These are phyloP conservation scores for Ophiostoma angusticollis DNA, from an alignment of 2,329 filamentous ascomycete species.

Conservation along the genomic window DNA sequence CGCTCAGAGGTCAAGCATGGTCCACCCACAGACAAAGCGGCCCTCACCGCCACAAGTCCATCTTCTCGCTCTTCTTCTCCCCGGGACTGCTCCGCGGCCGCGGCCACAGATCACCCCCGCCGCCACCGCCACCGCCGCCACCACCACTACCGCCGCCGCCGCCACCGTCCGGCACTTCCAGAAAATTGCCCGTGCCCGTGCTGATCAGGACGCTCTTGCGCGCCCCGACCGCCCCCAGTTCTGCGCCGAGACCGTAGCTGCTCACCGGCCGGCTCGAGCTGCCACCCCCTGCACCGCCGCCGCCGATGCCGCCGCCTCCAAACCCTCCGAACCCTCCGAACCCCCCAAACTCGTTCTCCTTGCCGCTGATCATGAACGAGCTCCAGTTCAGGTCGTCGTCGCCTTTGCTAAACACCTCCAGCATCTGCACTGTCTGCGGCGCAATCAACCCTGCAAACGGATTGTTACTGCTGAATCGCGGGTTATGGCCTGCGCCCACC, in stretches of 20 bases:
- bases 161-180: slow-evolving; percentile 33
- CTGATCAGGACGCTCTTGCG: slow-evolving; percentile 42
- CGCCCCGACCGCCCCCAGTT: slow-evolving; percentile 39
- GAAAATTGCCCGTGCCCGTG: slow-evolving; percentile 37
- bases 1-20: no score
- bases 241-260: slow-evolving; percentile 44
- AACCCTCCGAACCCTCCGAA: background rate
- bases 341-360: slow-evolving; percentile 12
- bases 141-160: slow-evolving; percentile 13
- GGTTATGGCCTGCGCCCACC: slow-evolving; percentile 17
- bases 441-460: slow-evolving; percentile 34
- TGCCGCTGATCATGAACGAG: slow-evolving; percentile 35
- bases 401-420: slow-evolving; percentile 48
- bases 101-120: slow-evolving; percentile 26
- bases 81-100: slow-evolving; percentile 31
- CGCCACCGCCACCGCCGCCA: slow-evolving; percentile 9
- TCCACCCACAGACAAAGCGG: no score
- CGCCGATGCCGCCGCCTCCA: slow-evolving; percentile 16
- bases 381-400: slow-evolving; percentile 47
- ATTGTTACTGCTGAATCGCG: slow-evolving; percentile 48
- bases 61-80: slow-evolving; percentile 23
- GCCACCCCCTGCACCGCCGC: slow-evolving; percentile 17
- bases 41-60: slow-evolving; percentile 30
- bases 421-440: slow-evolving; percentile 23
- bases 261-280: slow-evolving; percentile 33